Base-by-base conservation (phyloP, 306 rosid genomes). In the Sesbania bispinosa region DNA sequence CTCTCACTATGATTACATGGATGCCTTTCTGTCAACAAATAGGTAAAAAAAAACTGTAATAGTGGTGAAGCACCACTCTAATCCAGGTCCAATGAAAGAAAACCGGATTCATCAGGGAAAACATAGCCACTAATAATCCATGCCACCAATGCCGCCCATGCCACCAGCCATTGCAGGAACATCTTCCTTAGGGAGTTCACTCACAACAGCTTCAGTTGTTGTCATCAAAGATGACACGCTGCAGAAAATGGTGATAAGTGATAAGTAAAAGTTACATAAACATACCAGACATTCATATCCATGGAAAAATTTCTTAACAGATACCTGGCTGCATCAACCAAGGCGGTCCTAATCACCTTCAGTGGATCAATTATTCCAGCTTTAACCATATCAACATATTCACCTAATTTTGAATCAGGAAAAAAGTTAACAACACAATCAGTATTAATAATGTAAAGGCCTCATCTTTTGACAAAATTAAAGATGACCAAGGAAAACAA, bases 261-360 rank as follows among this genome's bases (percentile, higher is more conserved):
- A 65, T 45, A 2, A 20, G 47, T 20, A 64, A 16, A 6, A 35
- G 30, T 4, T 13, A 73, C 14, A 41, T 51, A 30, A 46, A 29
- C 27, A 52, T 16, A 68, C 23, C 51, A 7, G 24, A 27, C 7
- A 11, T 42, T 32, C 0, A 54, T 21, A 72, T 26, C 50, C 7
- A 41, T 1, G 1, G 35, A 4, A 11, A 48, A 14, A 15, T 73
- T 72, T 50, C 35, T 60, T 8, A 26, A 19, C 2, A 57, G 36
- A 32, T 77, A 89, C 99, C 99, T 94, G 62, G 97, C 99, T 0
- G 99, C 97, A 65, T 94, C 97, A 6, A 89, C 96, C 81, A 94
- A 78, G 46, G 99, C 99, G 0, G 99, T 94, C 63, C 99, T 89
- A 7, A 94, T 94, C 32, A 91, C 99, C 83, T 94, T 94, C 85